phyloP scores from a whole-genome alignment of 768 basidiomycete species.

The Ephemerocybe angulata region DNA sequence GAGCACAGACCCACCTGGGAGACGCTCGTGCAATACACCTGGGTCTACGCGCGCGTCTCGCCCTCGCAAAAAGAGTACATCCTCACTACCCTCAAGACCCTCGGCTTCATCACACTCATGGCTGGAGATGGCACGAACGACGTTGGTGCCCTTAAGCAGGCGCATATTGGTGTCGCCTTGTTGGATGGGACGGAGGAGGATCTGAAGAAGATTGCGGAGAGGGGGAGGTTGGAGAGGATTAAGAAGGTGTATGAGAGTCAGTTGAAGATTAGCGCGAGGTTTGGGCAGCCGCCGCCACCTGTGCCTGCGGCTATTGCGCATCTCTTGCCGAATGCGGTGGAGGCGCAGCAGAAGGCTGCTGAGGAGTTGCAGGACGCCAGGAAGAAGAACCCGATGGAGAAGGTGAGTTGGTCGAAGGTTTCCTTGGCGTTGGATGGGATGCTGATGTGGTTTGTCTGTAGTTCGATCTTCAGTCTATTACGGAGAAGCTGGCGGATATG shows the following conservation, averaged over 20 bases:
- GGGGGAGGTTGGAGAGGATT: slow-evolving; percentile 82
- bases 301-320: slow-evolving; percentile 87
- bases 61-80: slow-evolving; percentile 95
- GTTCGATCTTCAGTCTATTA: slow-evolving; percentile 31
- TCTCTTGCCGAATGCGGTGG: slow-evolving; percentile 85
- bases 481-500: slow-evolving; percentile 69
- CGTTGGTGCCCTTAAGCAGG: slow-evolving; percentile 96
- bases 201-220: slow-evolving; percentile 88
- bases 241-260: slow-evolving; percentile 99
- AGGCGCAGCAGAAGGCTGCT: slow-evolving; percentile 79
- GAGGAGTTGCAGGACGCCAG: slow-evolving; percentile 62
- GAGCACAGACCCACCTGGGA: slow-evolving; percentile 68
- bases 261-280: slow-evolving; percentile 81
- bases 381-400: slow-evolving; percentile 86
- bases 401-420: slow-evolving; percentile 53
- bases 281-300: slow-evolving; percentile 91
- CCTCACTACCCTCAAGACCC: slow-evolving; percentile 80
- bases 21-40: slow-evolving; percentile 87
- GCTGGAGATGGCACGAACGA: slow-evolving; percentile 99
- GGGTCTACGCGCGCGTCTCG: slow-evolving; percentile 98
- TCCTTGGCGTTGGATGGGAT: background rate
- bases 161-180: slow-evolving; percentile 92
- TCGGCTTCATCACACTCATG: slow-evolving; percentile 95
- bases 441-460: slow-evolving; percentile 9
- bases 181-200: slow-evolving; percentile 91